Percentiles rank a stretch among this genome's conserved stretches.
phyloP scores from a whole-genome alignment of 306 rosid genomes.

The Prunus mira region DNA sequence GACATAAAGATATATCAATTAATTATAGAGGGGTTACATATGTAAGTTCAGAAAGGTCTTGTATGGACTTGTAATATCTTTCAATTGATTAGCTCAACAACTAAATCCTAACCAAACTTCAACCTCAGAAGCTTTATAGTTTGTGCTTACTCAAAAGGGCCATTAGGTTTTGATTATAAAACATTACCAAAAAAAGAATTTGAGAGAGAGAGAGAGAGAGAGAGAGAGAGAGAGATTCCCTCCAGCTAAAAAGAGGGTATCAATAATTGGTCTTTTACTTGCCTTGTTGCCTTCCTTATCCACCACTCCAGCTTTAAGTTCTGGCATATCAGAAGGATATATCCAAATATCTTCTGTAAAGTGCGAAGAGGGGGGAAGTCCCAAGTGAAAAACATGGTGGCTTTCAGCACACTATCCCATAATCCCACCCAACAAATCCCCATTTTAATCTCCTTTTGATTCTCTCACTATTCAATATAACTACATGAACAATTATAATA shows the following conservation, averaged over 20 bases:
- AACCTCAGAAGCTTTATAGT: conserved; percentile 18
- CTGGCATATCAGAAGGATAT: conserved; percentile 22
- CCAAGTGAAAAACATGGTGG: conserved; percentile 20
- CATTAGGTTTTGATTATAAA: conserved; percentile 8
- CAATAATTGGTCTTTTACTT: conserved; percentile 51
- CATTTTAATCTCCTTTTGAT: conserved; percentile 45
- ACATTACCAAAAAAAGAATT: conserved; percentile 13
- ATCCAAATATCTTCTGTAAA: conserved; percentile 18
- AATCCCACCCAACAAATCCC: background rate
- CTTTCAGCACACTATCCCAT: conserved; percentile 26
- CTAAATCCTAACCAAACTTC: conserved; percentile 18
- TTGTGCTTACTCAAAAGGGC: conserved; percentile 18
- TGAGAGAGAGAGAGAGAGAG: conserved; percentile 8
- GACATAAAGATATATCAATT: conserved; percentile 6
- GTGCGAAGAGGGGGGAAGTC: conserved; percentile 27
- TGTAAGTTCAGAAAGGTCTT: conserved; percentile 17
- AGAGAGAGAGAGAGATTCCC: conserved; percentile 40
- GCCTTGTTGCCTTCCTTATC: conserved; percentile 57
- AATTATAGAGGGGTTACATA: background rate
- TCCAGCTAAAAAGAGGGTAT: conserved; percentile 52
- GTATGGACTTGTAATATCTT: conserved; percentile 7
- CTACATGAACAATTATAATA: conserved; percentile 6
- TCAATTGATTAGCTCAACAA: conserved; percentile 15
- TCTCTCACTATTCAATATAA: background rate
- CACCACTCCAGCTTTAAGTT: conserved; percentile 43